Base-by-base conservation (phyloP, 139 green algal species). In the Haematococcus lacustris region DNA sequence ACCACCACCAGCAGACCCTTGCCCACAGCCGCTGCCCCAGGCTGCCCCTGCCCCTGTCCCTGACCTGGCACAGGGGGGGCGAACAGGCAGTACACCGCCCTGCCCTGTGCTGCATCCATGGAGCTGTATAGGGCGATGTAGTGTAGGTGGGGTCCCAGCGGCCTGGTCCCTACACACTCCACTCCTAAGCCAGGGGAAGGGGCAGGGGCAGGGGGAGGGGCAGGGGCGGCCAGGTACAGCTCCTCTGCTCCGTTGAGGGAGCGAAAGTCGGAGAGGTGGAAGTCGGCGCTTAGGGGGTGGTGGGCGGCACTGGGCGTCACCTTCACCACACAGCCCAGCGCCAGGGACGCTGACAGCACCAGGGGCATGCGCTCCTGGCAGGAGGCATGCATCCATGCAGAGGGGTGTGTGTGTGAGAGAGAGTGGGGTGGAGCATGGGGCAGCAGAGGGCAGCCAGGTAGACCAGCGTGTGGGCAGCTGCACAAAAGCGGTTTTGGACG, bases 341-440 rank as follows among this genome's bases (percentile, higher is more conserved):
- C 32, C 70, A 96, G 83, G 38, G 88, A 77, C 13, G 89, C 87
- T 32, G 83, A 68, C 68, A 89, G 71, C 6, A 76, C 71, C 33
- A 92, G 78, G 0, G 90, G 87, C 66, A 97, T 71, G 3, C 90
- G 84, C 38, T 85, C 88, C 81, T 97, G 88, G 32, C 84, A 97
- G 26, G 93, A 87, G 33, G 82, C 90, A 28, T 17, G 21, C 43
- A 70, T 32, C 7, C n/a, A n/a, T n/a, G n/a, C n/a, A n/a, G n/a
- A n/a, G n/a, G n/a, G n/a, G n/a, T n/a, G n/a, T n/a, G n/a, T n/a
- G n/a, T n/a, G n/a, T n/a, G n/a, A n/a, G n/a, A n/a, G n/a, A n/a
- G n/a, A n/a, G n/a, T n/a, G n/a, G n/a, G n/a, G n/a, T n/a, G n/a
- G n/a, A n/a, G n/a, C n/a, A n/a, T n/a, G n/a, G n/a, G n/a, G n/a